Evolutionary conservation across 108 stramenopile genomes (phyloP), one percentile per base, ranked within the genome.

Genomic region (Skeletonema costatum): DNA sequence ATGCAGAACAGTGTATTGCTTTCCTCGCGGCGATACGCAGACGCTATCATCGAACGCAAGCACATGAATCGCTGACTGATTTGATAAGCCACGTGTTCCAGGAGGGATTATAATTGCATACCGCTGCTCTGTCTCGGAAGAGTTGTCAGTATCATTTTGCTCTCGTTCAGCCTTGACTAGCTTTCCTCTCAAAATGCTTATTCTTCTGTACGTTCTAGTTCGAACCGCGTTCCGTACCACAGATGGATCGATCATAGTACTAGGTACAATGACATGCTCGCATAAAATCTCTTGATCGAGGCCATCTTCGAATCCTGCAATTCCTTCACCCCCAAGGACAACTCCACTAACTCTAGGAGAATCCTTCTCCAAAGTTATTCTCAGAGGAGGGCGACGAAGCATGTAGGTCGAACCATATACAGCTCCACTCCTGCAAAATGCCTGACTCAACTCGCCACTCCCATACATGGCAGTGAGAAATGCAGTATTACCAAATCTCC

Each of bases 331-430:
- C 25, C 51, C 30, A 10, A 85, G 44, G 12, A 66, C 61, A 16
- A 81, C 72, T 38, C 60, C 77, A 44, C 21, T 51, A 10, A 80
- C 80, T 11, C 33, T 42, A 21, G 72, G 48, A 14, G 72, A 66
- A 56, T 44, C 48, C 8, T 38, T 31, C 17, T 77, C 73, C 19
- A 73, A n/a, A 17, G 64, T 21, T 11, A 82, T 80, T 48, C 63
- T 68, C 14, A 79, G 9, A 0, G 88, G 84, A 10, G 78, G 67
- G 38, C 90, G 76, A 38, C 93, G 86, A 60, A 94, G 76, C 78
- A 94, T 81, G 69, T 91, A 94, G 3, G 91, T 92, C 10, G 88
- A 91, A 35, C 93, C 93, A 83, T 89, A 90, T 0, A 94, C 93
- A 19, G 93, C 93, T 14, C 91, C 91, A 32, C 89, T 92, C 35